phyloP scores from a whole-genome alignment of 2,329 filamentous ascomycete species.

The Cyphellophora europaea region DNA sequence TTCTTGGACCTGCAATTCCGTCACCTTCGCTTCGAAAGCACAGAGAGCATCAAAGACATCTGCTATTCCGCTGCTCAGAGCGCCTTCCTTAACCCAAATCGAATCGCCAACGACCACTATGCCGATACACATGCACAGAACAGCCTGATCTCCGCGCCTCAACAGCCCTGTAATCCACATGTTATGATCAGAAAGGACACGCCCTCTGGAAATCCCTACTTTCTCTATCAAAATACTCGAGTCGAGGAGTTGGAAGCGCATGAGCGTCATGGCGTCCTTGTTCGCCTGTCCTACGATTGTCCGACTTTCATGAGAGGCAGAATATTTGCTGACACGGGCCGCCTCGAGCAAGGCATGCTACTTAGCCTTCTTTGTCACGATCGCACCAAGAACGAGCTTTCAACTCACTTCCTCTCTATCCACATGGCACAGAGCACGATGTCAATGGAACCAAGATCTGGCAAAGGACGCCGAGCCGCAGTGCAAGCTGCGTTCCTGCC shows the following conservation, averaged over 20 bases:
- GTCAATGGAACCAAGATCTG: conserved; percentile 13
- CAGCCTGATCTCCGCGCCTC: too few relatives aligned
- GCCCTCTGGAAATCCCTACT: conserved; percentile 7
- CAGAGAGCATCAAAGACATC: conserved; percentile 22
- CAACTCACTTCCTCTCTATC: conserved; percentile 21
- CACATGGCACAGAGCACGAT: conserved; percentile 11
- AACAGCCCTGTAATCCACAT: too few relatives aligned
- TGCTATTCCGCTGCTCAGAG: conserved; percentile 20
- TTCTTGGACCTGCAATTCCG: conserved; percentile 28
- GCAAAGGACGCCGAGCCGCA: conserved; percentile 10
- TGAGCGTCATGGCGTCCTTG: conserved; percentile 15
- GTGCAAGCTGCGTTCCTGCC: conserved; percentile 12
- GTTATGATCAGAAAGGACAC: too few relatives aligned
- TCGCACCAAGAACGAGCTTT: conserved; percentile 15
- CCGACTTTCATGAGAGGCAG: conserved; percentile 19
- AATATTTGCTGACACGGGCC: conserved; percentile 15
- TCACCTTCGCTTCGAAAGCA: conserved; percentile 27
- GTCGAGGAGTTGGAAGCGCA: conserved; percentile 13
- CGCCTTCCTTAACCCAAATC: conserved; percentile 5
- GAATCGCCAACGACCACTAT: neutral
- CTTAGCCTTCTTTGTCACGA: conserved; percentile 21
- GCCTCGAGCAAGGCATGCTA: conserved; percentile 23
- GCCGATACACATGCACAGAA: conserved; percentile 1
- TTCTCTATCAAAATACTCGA: conserved; percentile 10
- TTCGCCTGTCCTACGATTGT: conserved; percentile 22